Evolutionary conservation across 2,329 filamentous ascomycete genomes (phyloP), one percentile per base, ranked within the genome.

Genomic region (Arthrinium phaeospermum): DNA sequence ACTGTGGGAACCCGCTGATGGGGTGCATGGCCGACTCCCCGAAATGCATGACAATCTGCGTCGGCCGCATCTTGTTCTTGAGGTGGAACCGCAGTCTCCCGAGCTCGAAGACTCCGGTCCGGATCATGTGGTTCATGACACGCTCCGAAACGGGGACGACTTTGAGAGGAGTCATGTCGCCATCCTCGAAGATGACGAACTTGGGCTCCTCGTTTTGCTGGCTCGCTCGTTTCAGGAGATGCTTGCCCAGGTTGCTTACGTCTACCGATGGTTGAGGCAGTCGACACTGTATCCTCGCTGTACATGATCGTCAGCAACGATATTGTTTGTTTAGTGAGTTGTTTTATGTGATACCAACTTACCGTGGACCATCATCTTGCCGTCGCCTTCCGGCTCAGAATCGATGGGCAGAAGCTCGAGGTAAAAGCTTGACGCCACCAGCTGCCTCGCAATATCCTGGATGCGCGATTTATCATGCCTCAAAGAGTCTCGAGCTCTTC

Each of bases 341-440:
- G 8, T 27, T 8, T 19, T 27, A 46, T 46, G 16, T 2, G 37
- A 3, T 19, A 37, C 37, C 10, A 13, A 47, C 70, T 53, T 12
- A 71, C 70, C 70, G 14, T 69, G 61, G 22, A 71, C 70, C 44
- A 68, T 7, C 16, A 41, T 19, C 46, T 30, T 53, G 44, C 44
- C 24, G n/a, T 67, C 68, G 8, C 30, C n/a, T 14, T 51, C 71
- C 3, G 49, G n/a, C 22, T 72, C 71, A 4, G 71, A 61, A 12
- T 51, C 34, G 44, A 46, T n/a, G 14, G 57, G 37, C 22, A 70
- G 16, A 19, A 71, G 68, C 61, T 72, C 69, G 19, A 72, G 71
- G 34, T 72, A 72, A 30, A 72, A 72, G 34, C n/a, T n/a, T 2
- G 71, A 71, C 37, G 71, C 71, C 22, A 72, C 47, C 19, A 72